Base-by-base conservation (phyloP, 352 stramenopile species). In the Phytophthora pinifolia region DNA sequence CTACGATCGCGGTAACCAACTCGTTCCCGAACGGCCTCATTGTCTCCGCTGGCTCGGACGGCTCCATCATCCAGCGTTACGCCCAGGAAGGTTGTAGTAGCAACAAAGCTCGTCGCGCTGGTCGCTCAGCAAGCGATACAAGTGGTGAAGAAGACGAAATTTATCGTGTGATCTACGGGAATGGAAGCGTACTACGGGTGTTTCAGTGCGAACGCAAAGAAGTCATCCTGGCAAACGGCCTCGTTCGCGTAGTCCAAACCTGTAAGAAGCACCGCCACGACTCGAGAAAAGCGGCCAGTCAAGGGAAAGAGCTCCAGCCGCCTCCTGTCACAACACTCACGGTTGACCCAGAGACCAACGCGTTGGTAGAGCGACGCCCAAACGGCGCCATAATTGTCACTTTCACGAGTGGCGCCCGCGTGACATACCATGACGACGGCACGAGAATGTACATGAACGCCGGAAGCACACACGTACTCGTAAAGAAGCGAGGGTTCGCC, bases 331-430 rank as follows among this genome's bases (percentile, higher is more conserved):
- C 29, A 10, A 59, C 44, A 8, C 72, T 77, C 27, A 69, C 71
- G 3, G 76, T 92, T 5, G 83, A 92, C 43, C 78, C 79, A 3
- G 76, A 88, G 42, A 89, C 80, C 2, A 85, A 89, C 34, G 74
- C 83, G 1, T 45, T 90, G 8, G 71, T 92, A 0, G 81, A 88
- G 34, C 55, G 38, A 33, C 74, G 71, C 6, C 27, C 57, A 2
- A 74, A 70, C 25, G 80, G 80, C 7, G 73, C 80, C 6, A 65
- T 91, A 2, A 52, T 89, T 50, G 74, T 83, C n/a, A 89, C 79
- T 2, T 70, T 81, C 41, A 86, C 71, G 0, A 74, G 84, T 33
- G 81, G 79, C 12, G 63, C 76, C 14, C 77, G 73, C 12, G 65
- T 79, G 37, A 76, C 69, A 10, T 85, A 91, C 54, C 83, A 93